Conservation (phyloP, 108 stramenopile species). For the Skeletonema grethae region DNA sequence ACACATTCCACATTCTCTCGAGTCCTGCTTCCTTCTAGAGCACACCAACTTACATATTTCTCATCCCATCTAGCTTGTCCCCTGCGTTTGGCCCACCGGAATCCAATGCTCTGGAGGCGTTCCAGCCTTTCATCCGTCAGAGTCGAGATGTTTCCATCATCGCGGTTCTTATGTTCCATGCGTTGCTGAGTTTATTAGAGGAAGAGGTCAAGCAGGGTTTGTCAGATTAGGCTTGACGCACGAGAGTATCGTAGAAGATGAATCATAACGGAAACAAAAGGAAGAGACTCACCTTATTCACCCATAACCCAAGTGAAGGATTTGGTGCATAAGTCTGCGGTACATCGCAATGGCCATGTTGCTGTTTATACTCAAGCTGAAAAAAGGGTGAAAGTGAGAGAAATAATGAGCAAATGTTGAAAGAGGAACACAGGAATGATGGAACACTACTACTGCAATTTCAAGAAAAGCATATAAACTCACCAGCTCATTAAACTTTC, state of each 20-base stretch:
- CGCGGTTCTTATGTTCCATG: constrained; percentile 46
- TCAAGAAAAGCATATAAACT: not conserved
- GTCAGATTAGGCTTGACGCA: too few species aligned
- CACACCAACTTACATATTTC: constrained; percentile 36
- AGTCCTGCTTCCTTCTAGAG: not conserved
- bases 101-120: constrained; percentile 36
- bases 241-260: too few species aligned
- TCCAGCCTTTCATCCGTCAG: constrained; percentile 36
- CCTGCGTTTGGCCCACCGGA: constrained; percentile 50
- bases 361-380: constrained; percentile 10
- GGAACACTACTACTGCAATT: not conserved
- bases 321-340: constrained; percentile 70
- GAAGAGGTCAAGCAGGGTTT: too few species aligned
- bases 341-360: constrained; percentile 70
- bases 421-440: not conserved
- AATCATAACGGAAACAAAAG: too few species aligned
- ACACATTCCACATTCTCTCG: too few species aligned
- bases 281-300: constrained; percentile 39
- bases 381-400: not conserved
- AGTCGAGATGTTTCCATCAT: constrained; percentile 43
- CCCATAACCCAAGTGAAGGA: constrained; percentile 74
- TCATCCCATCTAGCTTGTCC: constrained; percentile 49
- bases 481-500: constrained; percentile 5
- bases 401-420: not conserved
- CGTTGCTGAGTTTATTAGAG: too few species aligned